Conservation (phyloP, 208 protist genomes). For the Trypanosoma avium region DNA sequence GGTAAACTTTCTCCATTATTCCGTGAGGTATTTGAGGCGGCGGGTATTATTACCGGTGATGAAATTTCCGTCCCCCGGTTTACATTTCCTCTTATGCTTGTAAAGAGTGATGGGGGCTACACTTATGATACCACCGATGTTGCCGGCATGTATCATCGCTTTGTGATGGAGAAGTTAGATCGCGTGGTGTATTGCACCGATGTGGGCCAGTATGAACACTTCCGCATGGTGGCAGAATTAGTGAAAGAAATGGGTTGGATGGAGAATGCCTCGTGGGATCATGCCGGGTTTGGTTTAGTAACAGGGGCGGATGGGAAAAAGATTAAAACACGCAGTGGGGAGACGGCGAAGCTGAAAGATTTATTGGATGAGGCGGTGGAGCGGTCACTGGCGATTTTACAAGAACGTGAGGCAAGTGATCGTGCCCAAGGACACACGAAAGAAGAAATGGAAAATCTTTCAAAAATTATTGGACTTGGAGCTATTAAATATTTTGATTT, state of each 20-base stretch:
- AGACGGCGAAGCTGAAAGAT: conserved; percentile 94
- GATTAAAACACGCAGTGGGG: conserved; percentile 96
- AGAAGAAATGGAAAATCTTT: conserved; percentile 78
- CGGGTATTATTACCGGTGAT: conserved; percentile 65
- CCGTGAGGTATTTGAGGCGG: conserved; percentile 70
- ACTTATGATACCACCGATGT: conserved; percentile 96
- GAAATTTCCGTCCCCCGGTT: conserved; percentile 85
- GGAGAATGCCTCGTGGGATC: conserved; percentile 81
- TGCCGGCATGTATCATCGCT: conserved; percentile 89
- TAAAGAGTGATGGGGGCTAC: conserved; percentile 95
- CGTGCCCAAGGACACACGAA: conserved; percentile 77
- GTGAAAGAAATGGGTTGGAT: conserved; percentile 91
- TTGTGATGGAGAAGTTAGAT: conserved; percentile 83
- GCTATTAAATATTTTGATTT: conserved; percentile 98
- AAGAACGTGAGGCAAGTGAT: conserved; percentile 79
- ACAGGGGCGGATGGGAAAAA: conserved; percentile 92
- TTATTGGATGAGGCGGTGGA: conserved; percentile 95
- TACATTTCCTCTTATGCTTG: conserved; percentile 93
- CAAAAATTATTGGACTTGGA: conserved; percentile 92
- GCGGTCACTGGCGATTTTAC: conserved; percentile 78
- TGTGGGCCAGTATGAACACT: conserved; percentile 94
- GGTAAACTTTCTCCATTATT: conserved; percentile 71
- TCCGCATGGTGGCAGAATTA: conserved; percentile 86
- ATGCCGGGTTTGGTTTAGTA: conserved; percentile 94
- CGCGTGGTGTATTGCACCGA: conserved; percentile 96